Evolutionary conservation across 1,284 basidiomycete genomes (phyloP), one percentile per base, ranked within the genome.

Genomic region (Naganishia liquefaciens): DNA sequence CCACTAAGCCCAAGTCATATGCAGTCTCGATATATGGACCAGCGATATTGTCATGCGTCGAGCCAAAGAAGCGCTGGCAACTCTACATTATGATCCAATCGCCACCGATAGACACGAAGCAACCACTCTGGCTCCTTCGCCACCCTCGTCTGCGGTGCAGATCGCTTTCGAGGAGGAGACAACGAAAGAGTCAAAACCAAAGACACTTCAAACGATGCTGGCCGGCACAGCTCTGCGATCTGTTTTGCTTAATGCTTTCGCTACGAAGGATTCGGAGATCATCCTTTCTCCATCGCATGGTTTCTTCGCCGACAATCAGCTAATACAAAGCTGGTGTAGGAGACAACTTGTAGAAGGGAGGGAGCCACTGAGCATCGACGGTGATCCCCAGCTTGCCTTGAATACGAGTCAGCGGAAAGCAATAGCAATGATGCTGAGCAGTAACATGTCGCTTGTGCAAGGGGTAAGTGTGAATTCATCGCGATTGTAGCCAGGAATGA

Each of bases 401-500:
- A 96, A 95, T 73, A 73, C 77, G 11, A 88, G 87, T n/a, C 93
- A 97, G 77, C 83, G 85, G 61, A 81, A 85, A 63, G 93, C 93
- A 0, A 86, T 94, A 54, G 93, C 92, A 1, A 84, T 87, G 80
- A 94, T 95, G 89, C 82, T 96, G 50, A 85, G 86, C 6, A 84
- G 92, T 70, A 81, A 86, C 37, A 77, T 92, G 42, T 89, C 88
- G 73, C 81, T 96, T 25, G 85, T 96, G 23, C 93, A 96, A 79
- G 93, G 93, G 17, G 90, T 91, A 75, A 74, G 87, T 81, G 2
- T 19, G 7, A 53, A 62, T 5, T 9, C 23, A 68, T 23, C 37
- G 47, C 30, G 40, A 58, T 68, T 23, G 51, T 51, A 47, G 25
- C 42, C 43, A 57, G 51, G 60, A 19, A 44, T 46, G 11, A 49